Base-by-base conservation (phyloP, 148 eudicot genomes). In the Persicaria tinctoria region DNA sequence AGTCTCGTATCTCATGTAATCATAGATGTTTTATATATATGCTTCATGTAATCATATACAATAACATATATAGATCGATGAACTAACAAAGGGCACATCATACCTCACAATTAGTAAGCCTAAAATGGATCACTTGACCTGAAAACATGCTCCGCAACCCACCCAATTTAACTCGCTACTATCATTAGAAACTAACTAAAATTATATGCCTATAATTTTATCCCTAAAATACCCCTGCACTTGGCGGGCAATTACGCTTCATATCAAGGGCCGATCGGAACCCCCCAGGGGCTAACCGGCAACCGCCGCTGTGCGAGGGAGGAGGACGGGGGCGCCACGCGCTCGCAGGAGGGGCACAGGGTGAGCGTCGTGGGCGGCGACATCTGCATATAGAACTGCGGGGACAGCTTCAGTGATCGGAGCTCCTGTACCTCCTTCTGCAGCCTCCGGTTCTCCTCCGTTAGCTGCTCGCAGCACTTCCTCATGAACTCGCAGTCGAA, bases 301-400 rank as follows among this genome's bases (percentile, higher is more conserved):
- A n/a, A 17, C 7, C 60, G 60, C 6, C 20, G 20, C 5, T 5
- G 60, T 6, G 60, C 60, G 60, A 83, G 0, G 45, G 81, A 17
- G 11, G 87, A 48, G 5, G 84, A 74, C 1, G 86, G 82, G 4
- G 90, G 93, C 17, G 81, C 86, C 7, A 89, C 93, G 46, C 91
- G 84, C 84, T 90, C 94, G 56, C 94, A 90, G 1, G 94, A 90
- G 4, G 93, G 91, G 84, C 93, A 89, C 89, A 89, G 86, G 76
- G 93, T 89, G 76, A 89, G 88, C 5, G 91, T 88, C 12, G 94
- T 90, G 3, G 94, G 94, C 8, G 94, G 94, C n/a, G 91, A 80
- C 94, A 90, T 90, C 14, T 87, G 89, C 94, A 87, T 90, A 79
- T 90, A 88, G 54, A 90, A 86, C 74, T 86, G 91, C 38, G 94